Evolutionary conservation across 2,329 filamentous ascomycete species (phyloP).

Genomic region (Metarhizium anisopliae): DNA sequence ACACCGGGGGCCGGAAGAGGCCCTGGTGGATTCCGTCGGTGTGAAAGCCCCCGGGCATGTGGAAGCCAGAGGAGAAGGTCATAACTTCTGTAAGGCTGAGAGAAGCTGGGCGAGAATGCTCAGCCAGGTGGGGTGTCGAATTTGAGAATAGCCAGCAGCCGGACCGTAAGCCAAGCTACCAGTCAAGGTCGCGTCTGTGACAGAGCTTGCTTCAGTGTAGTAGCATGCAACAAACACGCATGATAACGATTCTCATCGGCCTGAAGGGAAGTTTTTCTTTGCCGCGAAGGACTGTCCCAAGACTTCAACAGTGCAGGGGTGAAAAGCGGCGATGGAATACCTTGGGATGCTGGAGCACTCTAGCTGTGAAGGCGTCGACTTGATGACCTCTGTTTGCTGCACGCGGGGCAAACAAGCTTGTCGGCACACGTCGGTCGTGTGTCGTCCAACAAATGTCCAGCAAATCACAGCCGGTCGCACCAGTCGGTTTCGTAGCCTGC

Average conservation of each 20-base stretch:
- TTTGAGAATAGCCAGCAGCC: neutral
- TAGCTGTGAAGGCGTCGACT: neutral
- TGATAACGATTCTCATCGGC: neutral
- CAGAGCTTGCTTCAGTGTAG: neutral
- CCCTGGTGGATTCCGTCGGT: conserved; percentile 32
- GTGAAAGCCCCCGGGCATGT: conserved; percentile 27
- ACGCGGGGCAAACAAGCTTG: neutral
- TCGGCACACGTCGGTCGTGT: neutral
- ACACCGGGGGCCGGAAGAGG: conserved; percentile 37
- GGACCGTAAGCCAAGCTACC: neutral
- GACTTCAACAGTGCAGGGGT: neutral
- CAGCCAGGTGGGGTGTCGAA: neutral
- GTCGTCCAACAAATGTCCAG: neutral
- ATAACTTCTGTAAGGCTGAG: neutral
- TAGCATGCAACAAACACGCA: neutral
- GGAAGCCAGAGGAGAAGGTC: conserved; percentile 17
- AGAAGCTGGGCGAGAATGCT: neutral
- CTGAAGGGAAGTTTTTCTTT: neutral
- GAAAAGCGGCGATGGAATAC: neutral
- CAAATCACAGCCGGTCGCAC: neutral
- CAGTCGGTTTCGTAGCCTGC: neutral
- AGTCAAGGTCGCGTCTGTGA: neutral
- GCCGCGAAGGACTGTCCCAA: no score
- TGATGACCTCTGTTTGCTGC: neutral
- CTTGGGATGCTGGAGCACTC: neutral